A percentile compares a stretch with the other conserved stretches of the same genome.
Conservation (phyloP, 1,284 basidiomycete species). For the Ustilago sp. region DNA sequence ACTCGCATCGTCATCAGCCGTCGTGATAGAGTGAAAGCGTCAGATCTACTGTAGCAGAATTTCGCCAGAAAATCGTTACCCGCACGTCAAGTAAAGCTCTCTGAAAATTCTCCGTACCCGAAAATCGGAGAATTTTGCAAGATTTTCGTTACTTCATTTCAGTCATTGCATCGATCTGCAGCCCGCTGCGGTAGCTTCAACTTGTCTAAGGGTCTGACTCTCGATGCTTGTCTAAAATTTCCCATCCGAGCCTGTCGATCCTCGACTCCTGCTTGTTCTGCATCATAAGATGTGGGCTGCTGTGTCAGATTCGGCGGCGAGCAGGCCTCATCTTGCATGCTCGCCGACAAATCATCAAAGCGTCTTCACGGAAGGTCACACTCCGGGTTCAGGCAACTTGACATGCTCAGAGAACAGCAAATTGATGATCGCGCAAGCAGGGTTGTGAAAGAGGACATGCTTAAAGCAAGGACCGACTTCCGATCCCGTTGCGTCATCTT, state of each 20-base stretch:
- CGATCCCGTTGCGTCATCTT: neutral
- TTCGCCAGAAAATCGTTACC: neutral
- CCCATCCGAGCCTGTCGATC: conserved; percentile 4
- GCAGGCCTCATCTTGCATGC: neutral
- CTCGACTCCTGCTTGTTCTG: neutral
- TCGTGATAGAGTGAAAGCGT: neutral
- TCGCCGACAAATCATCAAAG: neutral
- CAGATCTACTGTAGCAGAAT: neutral
- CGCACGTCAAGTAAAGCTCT: neutral
- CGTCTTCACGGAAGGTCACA: neutral
- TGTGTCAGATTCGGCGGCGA: neutral
- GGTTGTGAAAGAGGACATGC: neutral
- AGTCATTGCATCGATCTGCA: neutral
- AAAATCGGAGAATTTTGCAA: conserved; percentile 21
- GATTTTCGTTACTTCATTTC: conserved; percentile 5
- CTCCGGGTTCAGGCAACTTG: too few species aligned
- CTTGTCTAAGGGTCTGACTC: neutral
- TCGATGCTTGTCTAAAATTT: neutral
- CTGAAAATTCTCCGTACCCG: conserved; percentile 27
- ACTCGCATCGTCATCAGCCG: neutral
- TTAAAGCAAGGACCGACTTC: too few species aligned
- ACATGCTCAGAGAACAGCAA: too few species aligned
- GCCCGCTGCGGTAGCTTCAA: neutral
- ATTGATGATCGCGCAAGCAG: neutral
- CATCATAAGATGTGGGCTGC: neutral